Evolutionary conservation across 306 rosid species (phyloP).

Genomic region (Lathyrus sativus): DNA sequence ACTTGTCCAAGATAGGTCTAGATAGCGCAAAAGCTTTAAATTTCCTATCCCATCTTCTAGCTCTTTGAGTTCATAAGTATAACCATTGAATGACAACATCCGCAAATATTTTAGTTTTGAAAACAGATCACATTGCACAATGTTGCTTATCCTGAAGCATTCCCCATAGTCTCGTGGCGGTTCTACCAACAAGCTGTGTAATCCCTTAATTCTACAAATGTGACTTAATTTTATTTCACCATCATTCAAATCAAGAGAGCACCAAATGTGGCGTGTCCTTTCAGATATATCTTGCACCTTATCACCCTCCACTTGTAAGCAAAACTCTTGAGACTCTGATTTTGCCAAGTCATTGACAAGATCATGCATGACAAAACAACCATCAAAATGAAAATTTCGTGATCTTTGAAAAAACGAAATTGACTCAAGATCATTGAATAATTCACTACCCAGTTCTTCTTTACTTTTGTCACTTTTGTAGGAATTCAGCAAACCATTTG

Average conservation of each 20-base stretch:
- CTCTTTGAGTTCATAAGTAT: too few species aligned
- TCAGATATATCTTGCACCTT: neutral
- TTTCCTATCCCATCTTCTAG: neutral
- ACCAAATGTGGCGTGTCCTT: slow-evolving; percentile 27
- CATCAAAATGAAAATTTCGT: too few species aligned
- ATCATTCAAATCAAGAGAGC: neutral
- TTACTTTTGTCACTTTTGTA: too few species aligned
- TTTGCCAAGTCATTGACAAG: slow-evolving; percentile 24
- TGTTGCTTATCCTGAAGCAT: neutral
- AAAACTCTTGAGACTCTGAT: slow-evolving; percentile 40
- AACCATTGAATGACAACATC: neutral
- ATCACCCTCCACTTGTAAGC: neutral
- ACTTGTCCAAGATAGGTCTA: neutral
- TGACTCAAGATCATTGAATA: too few species aligned
- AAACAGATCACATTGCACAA: neutral
- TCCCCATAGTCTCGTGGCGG: neutral
- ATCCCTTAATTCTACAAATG: neutral
- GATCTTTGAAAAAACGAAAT: too few species aligned
- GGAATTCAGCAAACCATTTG: too few species aligned
- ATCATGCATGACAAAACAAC: too few species aligned
- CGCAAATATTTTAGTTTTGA: neutral
- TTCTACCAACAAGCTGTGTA: slow-evolving; percentile 1
- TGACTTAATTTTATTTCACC: neutral
- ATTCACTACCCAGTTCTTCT: too few species aligned
- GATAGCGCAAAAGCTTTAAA: slow-evolving; percentile 34